Evolutionary conservation across 257 asterid genomes (phyloP).

Genomic region (Linaria vulgaris): DNA sequence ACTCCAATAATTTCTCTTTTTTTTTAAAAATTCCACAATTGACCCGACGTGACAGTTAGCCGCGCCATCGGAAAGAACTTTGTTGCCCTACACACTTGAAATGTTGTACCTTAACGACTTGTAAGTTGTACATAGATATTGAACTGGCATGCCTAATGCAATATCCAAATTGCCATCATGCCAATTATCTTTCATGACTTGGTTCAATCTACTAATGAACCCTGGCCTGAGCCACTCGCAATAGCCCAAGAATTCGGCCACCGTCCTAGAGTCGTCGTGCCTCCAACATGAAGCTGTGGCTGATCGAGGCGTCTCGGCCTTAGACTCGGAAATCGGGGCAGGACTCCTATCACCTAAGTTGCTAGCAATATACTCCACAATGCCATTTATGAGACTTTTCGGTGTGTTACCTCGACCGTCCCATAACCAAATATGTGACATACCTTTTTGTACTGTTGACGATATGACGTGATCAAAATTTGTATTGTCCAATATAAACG

Average conservation of each 20-base stretch:
- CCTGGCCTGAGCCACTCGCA: constrained; percentile 50
- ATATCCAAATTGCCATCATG: constrained; percentile 41
- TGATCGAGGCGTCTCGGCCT: neutral
- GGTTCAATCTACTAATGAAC: constrained; percentile 61
- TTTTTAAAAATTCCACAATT: neutral
- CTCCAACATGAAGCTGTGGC: constrained; percentile 34
- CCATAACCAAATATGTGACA: constrained; percentile 61
- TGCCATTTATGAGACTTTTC: constrained; percentile 41
- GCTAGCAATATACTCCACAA: constrained; percentile 43
- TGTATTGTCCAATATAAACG: constrained; percentile 35
- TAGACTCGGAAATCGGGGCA: no score
- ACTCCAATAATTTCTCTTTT: neutral
- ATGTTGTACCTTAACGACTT: constrained; percentile 35
- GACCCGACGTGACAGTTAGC: neutral
- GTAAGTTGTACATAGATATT: constrained; percentile 32
- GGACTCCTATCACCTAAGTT: neutral
- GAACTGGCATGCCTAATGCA: constrained; percentile 43
- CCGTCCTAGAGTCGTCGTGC: constrained; percentile 25
- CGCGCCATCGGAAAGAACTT: neutral
- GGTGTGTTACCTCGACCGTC: constrained; percentile 48
- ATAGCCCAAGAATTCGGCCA: constrained; percentile 44
- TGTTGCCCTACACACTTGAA: constrained; percentile 28
- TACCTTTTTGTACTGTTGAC: constrained; percentile 41
- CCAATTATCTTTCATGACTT: constrained; percentile 54
- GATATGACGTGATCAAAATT: constrained; percentile 32